Evolutionary conservation across 768 basidiomycete genomes (phyloP), one percentile per base, ranked within the genome.

Genomic region (Agrocybe pediades): DNA sequence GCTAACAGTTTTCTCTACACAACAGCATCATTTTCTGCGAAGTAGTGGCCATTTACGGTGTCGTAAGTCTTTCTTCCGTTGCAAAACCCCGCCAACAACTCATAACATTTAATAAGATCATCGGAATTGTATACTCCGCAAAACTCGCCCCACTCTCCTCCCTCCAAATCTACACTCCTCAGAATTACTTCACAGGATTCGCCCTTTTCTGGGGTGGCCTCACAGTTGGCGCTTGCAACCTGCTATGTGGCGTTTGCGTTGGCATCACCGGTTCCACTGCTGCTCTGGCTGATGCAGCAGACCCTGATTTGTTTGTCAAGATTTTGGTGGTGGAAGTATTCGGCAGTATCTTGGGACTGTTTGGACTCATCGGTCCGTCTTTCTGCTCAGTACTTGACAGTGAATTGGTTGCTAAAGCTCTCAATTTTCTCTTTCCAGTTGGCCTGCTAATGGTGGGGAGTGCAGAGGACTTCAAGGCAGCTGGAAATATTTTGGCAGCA

Each of bases 31-130:
- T 99, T 65, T 98, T 98, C 80, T 98, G 96, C 71, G 96, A 98
- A 76, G 97, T 98, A 65, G 95, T 99, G 24, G 97, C 96, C 54
- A 98, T 99, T 66, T 98, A 98, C 74, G 97, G 91, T 53, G 92
- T 93, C 48, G 92, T 95, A 72, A 55, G 89, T 79, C 45, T 16
- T 3, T 41, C 42, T 20, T 33, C n/a, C 41, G 17, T 24, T 24
- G 23, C 9, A 46, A 8, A 46, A 41, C n/a, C 15, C 16, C 6
- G 41, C 27, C 45, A 24, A 44, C 44, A 41, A 46, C 41, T 52
- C 24, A 43, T 58, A 19, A 11, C 30, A 21, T 46, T 20, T 23
- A 46, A 23, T 19, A 40, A 92, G 91, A 97, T 97, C 63, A 95
- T 95, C 63, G 92, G 94, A 23, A 99, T 98, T 60, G 92, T 99